Base-by-base conservation (phyloP, 192 early-diverging fungal species). In the Coemansia asiatica region DNA sequence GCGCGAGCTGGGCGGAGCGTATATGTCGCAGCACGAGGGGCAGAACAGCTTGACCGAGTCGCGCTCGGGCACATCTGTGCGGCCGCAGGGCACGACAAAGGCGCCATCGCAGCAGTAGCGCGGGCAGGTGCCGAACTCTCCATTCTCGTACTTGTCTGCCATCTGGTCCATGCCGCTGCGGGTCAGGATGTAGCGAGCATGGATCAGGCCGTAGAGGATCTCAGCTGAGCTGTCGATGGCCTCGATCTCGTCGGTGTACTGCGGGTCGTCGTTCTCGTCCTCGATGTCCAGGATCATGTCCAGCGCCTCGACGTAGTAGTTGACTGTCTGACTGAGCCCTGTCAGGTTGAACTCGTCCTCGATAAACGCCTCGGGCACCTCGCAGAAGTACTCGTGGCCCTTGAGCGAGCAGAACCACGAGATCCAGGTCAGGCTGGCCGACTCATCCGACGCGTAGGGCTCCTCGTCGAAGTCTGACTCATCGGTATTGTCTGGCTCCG, bases 261-360 rank as follows among this genome's bases (percentile, higher is more conserved):
- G 61, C 61, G 71, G 72, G 21, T 83, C 77, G 36, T 76, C 67
- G 58, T 69, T 69, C 21, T 76, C 49, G 64, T 83, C 88, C 58
- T 93, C 91, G 22, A 86, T 82, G 84, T 98, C 97, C 62, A 98
- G 82, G 61, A 98, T 97, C 87, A 93, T 90, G 72, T 98, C 95
- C 16, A 98, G 82, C 2, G 95, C 93, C 75, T 95, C 93, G 71
- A 89, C 85, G 79, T 95, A 98, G 63, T 90, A 88, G 26, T 90
- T 90, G 0, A 97, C 90, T 16, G 87, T 81, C 18, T 87, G 80
- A 70, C 83, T 83, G 19, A 98, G 86, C 44, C 97, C 97, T n/a
- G 92, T 95, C 67, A 98, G 80, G 76, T 98, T 98, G 81, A 98
- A 98, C 66, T 96, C 94, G 75, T 98, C 97, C 68, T 94, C 90